Conservation (phyloP, 495 filamentous ascomycete genomes). For the Glonium stellatum region DNA sequence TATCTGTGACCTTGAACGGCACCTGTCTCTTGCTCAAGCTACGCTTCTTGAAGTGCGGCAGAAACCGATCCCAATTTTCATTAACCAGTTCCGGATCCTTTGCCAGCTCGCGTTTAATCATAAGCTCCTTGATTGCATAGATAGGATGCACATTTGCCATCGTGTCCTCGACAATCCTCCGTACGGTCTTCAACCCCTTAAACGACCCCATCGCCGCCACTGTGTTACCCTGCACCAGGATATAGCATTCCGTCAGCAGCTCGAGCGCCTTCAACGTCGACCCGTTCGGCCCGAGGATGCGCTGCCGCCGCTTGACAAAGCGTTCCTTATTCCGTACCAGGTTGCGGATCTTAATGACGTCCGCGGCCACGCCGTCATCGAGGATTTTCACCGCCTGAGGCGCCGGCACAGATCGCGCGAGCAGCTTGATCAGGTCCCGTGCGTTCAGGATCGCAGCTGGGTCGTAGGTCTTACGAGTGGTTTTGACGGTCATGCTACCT, state of each 20-base stretch:
- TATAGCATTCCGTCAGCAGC: slow-evolving; percentile 87
- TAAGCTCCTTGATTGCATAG: slow-evolving; percentile 94
- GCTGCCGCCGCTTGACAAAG: slow-evolving; percentile 91
- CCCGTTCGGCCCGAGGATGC: slow-evolving; percentile 79
- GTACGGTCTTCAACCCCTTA: slow-evolving; percentile 89
- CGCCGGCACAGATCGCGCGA: slow-evolving; percentile 85
- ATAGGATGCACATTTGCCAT: slow-evolving; percentile 94
- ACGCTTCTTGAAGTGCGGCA: slow-evolving; percentile 97
- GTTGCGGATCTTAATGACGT: slow-evolving; percentile 90
- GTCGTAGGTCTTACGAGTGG: slow-evolving; percentile 90
- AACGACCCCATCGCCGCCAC: slow-evolving; percentile 85
- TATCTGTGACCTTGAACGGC: slow-evolving; percentile 84
- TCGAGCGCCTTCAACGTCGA: slow-evolving; percentile 90
- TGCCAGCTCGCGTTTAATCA: slow-evolving; percentile 97
- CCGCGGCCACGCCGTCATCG: slow-evolving; percentile 80
- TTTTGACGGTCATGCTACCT: slow-evolving; percentile 92
- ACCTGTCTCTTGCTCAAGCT: slow-evolving; percentile 76
- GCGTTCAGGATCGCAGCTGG: slow-evolving; percentile 92
- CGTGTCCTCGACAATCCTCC: slow-evolving; percentile 85
- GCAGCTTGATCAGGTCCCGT: slow-evolving; percentile 85
- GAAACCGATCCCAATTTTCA: slow-evolving; percentile 92
- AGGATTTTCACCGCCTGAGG: slow-evolving; percentile 91
- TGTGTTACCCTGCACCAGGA: slow-evolving; percentile 95
- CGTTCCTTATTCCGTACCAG: slow-evolving; percentile 92
- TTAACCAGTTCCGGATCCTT: slow-evolving; percentile 83